Conservation (phyloP, 495 filamentous ascomycete genomes). For the Neurospora sp. region DNA sequence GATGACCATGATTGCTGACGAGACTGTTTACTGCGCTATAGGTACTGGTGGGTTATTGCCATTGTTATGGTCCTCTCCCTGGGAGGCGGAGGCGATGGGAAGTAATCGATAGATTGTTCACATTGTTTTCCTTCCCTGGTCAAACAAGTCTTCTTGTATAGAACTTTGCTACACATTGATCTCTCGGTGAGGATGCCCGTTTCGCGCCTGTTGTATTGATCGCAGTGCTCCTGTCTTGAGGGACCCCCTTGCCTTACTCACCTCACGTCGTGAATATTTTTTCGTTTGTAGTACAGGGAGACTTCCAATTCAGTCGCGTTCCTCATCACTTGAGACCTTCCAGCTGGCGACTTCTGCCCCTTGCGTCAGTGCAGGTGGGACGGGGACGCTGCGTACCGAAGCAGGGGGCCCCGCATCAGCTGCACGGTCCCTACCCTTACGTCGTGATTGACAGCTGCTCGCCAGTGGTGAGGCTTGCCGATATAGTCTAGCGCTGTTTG, state of each 20-base stretch:
- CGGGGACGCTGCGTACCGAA: background rate
- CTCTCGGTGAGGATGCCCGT: background rate
- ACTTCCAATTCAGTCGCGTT: background rate
- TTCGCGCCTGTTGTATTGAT: background rate
- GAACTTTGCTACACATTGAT: background rate
- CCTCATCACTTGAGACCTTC: background rate
- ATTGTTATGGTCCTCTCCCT: conserved; percentile 28
- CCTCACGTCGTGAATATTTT: background rate
- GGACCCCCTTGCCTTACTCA: background rate
- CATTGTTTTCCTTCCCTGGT: background rate
- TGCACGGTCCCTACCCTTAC: background rate
- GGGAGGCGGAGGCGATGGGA: conserved; percentile 33
- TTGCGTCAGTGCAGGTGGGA: background rate
- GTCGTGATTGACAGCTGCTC: conserved; percentile 15
- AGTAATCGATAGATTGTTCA: conserved; percentile 7
- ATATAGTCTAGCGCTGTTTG: conserved; percentile 1
- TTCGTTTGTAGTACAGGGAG: background rate
- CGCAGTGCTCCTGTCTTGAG: background rate
- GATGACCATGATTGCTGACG: background rate
- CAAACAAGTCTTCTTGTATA: background rate
- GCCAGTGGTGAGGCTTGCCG: conserved; percentile 13
- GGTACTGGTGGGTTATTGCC: conserved; percentile 46
- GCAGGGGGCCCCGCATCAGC: background rate
- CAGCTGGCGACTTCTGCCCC: background rate
- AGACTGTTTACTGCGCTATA: conserved; percentile 13